These are phyloP conservation scores for Mucuna pruriens DNA, from an alignment of 306 rosid genomes.

Conservation along the genomic window DNA sequence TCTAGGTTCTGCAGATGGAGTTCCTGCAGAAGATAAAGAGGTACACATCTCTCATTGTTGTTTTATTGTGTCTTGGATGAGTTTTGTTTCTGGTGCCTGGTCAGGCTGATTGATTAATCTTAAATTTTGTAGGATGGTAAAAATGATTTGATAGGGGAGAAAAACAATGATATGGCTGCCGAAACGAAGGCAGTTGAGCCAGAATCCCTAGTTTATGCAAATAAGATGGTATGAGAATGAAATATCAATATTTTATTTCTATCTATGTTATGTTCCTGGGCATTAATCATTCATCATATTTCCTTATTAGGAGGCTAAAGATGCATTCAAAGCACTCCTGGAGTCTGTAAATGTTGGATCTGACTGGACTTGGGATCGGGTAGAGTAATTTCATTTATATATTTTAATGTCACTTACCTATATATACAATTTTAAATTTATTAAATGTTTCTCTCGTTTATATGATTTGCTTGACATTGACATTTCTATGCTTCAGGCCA, in stretches of 20 bases:
- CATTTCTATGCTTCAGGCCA: conserved; percentile 60
- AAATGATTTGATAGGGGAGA: conserved; percentile 56
- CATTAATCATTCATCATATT: conserved; percentile 27
- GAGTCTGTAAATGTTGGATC: conserved; percentile 86
- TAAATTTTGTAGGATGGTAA: conserved; percentile 59
- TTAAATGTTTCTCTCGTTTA: conserved; percentile 23
- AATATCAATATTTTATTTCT: conserved; percentile 25
- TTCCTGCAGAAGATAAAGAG: conserved; percentile 56
- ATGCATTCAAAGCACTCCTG: conserved; percentile 82
- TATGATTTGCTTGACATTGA: conserved; percentile 38
- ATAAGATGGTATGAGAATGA: conserved; percentile 66
- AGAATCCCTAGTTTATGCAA: conserved; percentile 65
- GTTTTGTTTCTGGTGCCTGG: conserved; percentile 34
- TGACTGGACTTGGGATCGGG: conserved; percentile 99
- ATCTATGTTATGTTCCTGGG: conserved; percentile 33
- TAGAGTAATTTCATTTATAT: conserved; percentile 47
- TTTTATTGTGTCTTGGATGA: conserved; percentile 16
- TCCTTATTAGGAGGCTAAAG: conserved; percentile 80
- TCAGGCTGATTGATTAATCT: conserved; percentile 45
- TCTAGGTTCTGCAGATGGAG: conserved; percentile 56
- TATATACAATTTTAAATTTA: not conserved
- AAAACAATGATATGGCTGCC: conserved; percentile 50
- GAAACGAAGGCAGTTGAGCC: conserved; percentile 76
- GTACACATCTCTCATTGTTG: conserved; percentile 48
- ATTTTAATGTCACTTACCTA: conserved; percentile 8